A percentile compares a stretch with the other conserved stretches of the same genome.
phyloP scores from a whole-genome alignment of 805 yeast species.

The Candida anglica region DNA sequence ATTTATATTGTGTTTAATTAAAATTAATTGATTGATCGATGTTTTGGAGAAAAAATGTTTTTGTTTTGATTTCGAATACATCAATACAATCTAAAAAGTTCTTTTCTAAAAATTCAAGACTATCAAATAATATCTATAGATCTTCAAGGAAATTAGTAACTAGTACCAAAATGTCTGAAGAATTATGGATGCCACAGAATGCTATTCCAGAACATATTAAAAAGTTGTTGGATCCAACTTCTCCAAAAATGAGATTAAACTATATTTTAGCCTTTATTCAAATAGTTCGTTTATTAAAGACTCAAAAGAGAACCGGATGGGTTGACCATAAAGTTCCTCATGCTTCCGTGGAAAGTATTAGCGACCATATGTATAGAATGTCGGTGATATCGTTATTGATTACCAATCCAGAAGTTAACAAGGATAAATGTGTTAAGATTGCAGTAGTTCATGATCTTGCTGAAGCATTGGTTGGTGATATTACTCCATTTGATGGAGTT shows the following conservation, averaged over 20 bases:
- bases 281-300: slow-evolving; percentile 66
- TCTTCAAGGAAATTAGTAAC: too few relatives aligned
- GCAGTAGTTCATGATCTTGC: slow-evolving; percentile 93
- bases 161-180: slow-evolving; percentile 5
- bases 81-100: not conserved
- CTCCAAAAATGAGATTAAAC: slow-evolving; percentile 26
- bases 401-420: slow-evolving; percentile 45
- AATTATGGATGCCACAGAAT: slow-evolving; percentile 50
- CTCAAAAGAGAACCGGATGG: slow-evolving; percentile 93
- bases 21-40: too few relatives aligned
- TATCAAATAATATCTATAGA: too few relatives aligned
- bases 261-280: slow-evolving; percentile 59
- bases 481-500: slow-evolving; percentile 71
- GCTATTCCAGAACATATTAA: slow-evolving; percentile 48
- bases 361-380: slow-evolving; percentile 98
- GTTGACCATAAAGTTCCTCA: slow-evolving; percentile 55
- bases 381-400: slow-evolving; percentile 73
- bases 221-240: slow-evolving; percentile 27
- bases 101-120: too few relatives aligned
- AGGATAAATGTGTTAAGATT: slow-evolving; percentile 72
- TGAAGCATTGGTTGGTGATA: slow-evolving; percentile 91
- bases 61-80: not conserved
- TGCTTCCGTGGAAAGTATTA: slow-evolving; percentile 62
- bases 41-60: slow-evolving; percentile 1
- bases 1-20: too few relatives aligned